Evolutionary conservation across 495 filamentous ascomycete genomes (phyloP).

Genomic region (Penicillium dipodomyicola): DNA sequence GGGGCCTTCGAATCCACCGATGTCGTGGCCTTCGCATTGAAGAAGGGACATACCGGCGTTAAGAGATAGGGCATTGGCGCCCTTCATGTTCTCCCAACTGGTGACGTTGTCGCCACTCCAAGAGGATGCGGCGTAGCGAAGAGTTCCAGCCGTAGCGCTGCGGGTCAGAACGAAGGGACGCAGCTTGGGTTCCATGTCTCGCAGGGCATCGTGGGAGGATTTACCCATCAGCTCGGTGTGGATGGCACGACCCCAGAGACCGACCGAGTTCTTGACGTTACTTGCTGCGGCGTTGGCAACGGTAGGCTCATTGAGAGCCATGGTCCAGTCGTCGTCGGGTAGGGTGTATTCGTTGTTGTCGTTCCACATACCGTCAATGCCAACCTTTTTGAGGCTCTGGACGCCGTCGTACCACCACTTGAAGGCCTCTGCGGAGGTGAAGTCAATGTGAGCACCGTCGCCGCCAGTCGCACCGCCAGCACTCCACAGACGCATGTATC

Average conservation of each 20-base stretch:
- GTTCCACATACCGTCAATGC: slow-evolving; percentile 72
- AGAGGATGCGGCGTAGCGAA: slow-evolving; percentile 62
- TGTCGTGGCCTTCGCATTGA: slow-evolving; percentile 66
- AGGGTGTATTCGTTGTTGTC: slow-evolving; percentile 75
- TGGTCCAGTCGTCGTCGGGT: slow-evolving; percentile 60
- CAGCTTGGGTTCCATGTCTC: slow-evolving; percentile 51
- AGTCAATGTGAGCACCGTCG: slow-evolving; percentile 68
- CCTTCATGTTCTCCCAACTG: slow-evolving; percentile 67
- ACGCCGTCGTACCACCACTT: slow-evolving; percentile 68
- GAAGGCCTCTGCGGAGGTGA: slow-evolving; percentile 61
- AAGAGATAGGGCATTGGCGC: slow-evolving; percentile 62
- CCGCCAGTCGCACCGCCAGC: slow-evolving; percentile 65
- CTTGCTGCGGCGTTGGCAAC: slow-evolving; percentile 34
- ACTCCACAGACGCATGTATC: slow-evolving; percentile 63
- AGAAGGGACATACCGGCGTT: slow-evolving; percentile 65
- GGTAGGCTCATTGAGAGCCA: slow-evolving; percentile 49
- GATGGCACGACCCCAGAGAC: slow-evolving; percentile 61
- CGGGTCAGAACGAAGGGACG: slow-evolving; percentile 66
- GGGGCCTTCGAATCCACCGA: slow-evolving; percentile 69
- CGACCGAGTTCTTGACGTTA: slow-evolving; percentile 38
- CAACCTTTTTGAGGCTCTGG: slow-evolving; percentile 54
- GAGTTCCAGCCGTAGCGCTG: slow-evolving; percentile 64
- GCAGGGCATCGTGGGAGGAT: slow-evolving; percentile 61
- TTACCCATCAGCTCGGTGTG: slow-evolving; percentile 67
- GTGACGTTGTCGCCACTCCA: slow-evolving; percentile 69